Base-by-base conservation (phyloP, 208 protist genomes). In the Leishmania braziliensis region DNA sequence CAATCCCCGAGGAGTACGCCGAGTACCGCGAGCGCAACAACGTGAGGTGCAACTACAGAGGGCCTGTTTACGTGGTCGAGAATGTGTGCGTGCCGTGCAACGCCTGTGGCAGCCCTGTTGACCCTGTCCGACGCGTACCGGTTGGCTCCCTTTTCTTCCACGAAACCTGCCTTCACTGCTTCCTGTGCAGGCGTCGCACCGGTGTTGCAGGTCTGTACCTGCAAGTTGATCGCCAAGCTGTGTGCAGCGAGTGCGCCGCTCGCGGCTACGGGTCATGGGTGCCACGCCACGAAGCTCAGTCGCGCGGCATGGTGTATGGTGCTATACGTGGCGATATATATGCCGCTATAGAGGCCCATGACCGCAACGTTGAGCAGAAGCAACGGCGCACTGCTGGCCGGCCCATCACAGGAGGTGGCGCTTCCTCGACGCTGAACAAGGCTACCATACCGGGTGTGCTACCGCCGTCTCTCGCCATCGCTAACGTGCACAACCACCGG, bases 111-210 rank as follows among this genome's bases (percentile, higher is more conserved):
- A 82, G 84, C 46, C 91, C 92, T 8, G 90, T 97, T 14, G 94
- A 97, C 78, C 89, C 94, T 36, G 87, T 97, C 62, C 75, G 75
- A 10, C 92, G 94, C 23, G 91, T 97, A 18, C 92, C 91, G 0
- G 94, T 93, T 0, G 92, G 92, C 18, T 85, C 68, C 2, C 84
- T 95, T 16, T 95, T 92, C 77, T 97, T 95, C 77, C 94, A 97
- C 75, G 86, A 82, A 2, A 36, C 74, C 43, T 97, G 94, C 79
- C 78, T 96, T 10, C 78, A 79, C 9, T 97, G 94, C 79, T 84
- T 76, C 56, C 77, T 97, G 20, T 97, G 94, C 82, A 86, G 85
- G 1, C 79, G 77, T 6, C 76, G 76, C 20, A 53, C 54, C 14
- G 85, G 86, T 50, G 58, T 90, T 1, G 87, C 91, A 20, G 92